Base-by-base conservation (phyloP, 228 moss, liverwort and hornwort genomes). In the Sphagnum magellanicum region DNA sequence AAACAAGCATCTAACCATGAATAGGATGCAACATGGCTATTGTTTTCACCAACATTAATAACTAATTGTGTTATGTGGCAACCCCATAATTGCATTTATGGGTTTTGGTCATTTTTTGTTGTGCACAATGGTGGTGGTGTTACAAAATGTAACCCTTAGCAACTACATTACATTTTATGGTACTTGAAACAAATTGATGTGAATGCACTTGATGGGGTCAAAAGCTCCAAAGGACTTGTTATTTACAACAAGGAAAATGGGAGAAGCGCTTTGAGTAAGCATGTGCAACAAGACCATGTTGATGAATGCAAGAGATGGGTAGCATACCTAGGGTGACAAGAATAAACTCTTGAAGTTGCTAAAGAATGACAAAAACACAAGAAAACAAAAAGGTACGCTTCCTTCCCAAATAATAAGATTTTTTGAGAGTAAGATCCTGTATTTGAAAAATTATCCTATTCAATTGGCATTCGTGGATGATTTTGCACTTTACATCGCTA, bases 211-310 rank as follows among this genome's bases (percentile, higher is more conserved):
- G 76, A 48, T 76, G 81, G 53, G 81, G 76, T 57, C 53, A 81
- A 81, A 32, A 77, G 81, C 72, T 76, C 81, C 63, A 85, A 85
- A 77, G 85, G 85, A 59, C 81, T 85, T 52, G 85, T 85, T 53
- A 52, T 81, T 10, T 85, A 85, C 66, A 85, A 81, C 75, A 85
- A 85, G 76, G 32, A 32, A 32, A 0, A 85, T 57, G 79, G 81
- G 32, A 81, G 81, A 12, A 79, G 32, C 1, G 32, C 81, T 73
- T 81, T 85, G 81, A 79, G 81, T 74, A 74, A 79, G 32, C 32
- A 32, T 1, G 1, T 32, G 32, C 32, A 32, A 32, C 32, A 32
- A 32, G 32, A 32, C 32, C 32, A 1, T 32, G 32, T 32, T 32
- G 32, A 32, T 32, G 32, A 32, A 32, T 32, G 32, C 32, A 32